Evolutionary conservation across 1,139 yeast species (phyloP), one percentile per base, ranked within the genome.

Genomic region (Pichia sp.): DNA sequence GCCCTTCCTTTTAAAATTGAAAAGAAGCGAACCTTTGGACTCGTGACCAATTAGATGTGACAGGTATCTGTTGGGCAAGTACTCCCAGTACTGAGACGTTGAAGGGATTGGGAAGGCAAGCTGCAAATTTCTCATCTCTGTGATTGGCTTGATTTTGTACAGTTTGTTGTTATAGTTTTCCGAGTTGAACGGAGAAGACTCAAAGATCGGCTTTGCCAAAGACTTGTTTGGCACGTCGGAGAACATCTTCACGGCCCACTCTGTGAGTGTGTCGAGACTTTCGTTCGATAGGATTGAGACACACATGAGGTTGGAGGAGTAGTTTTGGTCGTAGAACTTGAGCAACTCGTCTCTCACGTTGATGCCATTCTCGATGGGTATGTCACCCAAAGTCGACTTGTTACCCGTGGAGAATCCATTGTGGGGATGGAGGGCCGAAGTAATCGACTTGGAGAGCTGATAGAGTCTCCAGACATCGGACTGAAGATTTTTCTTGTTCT

Each of bases 31-130:
- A 1, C 98, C 98, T 50, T 82, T 75, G 50, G 89, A 88, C 70
- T 93, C 98, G 66, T 93, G 98, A 34, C 99, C 98, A 52, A 93
- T 70, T 53, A 93, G 73, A 66, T 91, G 97, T 25, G 93, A 80
- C 60, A 74, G 78, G 66, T 89, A 87, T 50, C 76, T 79, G 12
- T 79, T 75, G 0, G 97, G 96, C 60, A 81, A 82, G 26, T 79
- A 74, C 47, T 78, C 78, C 87, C 93, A 87, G 51, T 76, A 69
- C 16, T 71, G 69, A 34, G 78, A 80, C 53, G 77, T 74, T 62
- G 87, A 91, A 1, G 96, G 96, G 13, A 87, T 78, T 55, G 80
- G 74, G 66, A 93, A 93, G 4, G 79, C 69, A 16, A 93, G 58
- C 56, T 84, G 87, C 46, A 93, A 66, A 57, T 77, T 76, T 65